Evolutionary conservation across 768 basidiomycete genomes (phyloP).

Genomic region (Pisolithus tinctorius): DNA sequence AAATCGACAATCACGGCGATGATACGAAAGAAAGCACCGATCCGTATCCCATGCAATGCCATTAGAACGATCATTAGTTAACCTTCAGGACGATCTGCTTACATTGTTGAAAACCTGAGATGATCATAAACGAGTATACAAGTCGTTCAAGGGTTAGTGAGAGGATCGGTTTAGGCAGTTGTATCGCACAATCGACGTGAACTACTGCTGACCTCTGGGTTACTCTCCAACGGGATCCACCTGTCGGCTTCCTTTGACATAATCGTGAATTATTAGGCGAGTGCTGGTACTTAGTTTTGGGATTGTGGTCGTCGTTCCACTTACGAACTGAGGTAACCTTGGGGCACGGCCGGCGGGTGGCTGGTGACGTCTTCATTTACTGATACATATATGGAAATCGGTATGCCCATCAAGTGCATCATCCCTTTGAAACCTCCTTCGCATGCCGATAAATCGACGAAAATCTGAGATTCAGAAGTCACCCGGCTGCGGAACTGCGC

Average conservation of each 20-base stretch:
- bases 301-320: no score
- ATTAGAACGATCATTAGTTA: not conserved
- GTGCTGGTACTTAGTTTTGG: not conserved
- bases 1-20: not conserved
- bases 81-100: not conserved
- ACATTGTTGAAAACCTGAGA: constrained; percentile 27
- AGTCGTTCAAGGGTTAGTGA: not conserved
- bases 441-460: no score
- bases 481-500: no score
- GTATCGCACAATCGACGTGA: constrained; percentile 4
- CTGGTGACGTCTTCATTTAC: not conserved
- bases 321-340: no score
- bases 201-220: constrained; percentile 41
- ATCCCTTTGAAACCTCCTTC: no score
- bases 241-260: constrained; percentile 23
- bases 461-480: no score
- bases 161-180: not conserved
- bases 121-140: not conserved
- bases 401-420: no score
- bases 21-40: not conserved
- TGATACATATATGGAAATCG: no score
- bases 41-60: not conserved
- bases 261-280: not conserved
- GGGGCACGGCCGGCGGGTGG: not conserved
- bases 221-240: constrained; percentile 82